A percentile compares a stretch with the other conserved stretches of the same genome.
Evolutionary conservation across 192 early-diverging fungal genomes (phyloP).

Genomic region (Lobosporangium transversale): DNA sequence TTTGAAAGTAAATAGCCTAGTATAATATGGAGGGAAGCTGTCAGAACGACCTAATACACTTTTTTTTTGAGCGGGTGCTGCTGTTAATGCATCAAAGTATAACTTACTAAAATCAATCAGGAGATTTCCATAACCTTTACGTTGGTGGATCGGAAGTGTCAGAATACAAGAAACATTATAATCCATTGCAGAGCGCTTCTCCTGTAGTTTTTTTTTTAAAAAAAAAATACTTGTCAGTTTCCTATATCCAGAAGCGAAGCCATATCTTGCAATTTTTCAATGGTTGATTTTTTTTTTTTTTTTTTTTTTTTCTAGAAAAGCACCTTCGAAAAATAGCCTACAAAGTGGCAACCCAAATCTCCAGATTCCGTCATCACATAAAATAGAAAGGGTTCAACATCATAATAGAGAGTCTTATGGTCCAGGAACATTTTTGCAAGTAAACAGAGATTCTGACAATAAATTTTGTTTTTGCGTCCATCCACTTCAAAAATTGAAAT

Average conservation of each 20-base stretch:
- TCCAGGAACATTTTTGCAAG: slow-evolving; percentile 97
- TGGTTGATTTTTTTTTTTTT: too few relatives aligned
- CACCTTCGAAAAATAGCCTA: slow-evolving; percentile 97
- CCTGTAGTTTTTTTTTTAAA: too few relatives aligned
- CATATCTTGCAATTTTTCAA: too few relatives aligned
- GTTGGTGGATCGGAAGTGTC: slow-evolving; percentile 86
- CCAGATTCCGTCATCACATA: slow-evolving; percentile 93
- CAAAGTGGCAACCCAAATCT: slow-evolving; percentile 82
- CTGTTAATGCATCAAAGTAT: too few relatives aligned
- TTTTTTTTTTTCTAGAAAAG: too few relatives aligned
- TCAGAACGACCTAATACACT: too few relatives aligned
- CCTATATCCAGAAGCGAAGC: too few relatives aligned
- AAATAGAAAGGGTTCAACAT: slow-evolving; percentile 97
- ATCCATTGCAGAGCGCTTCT: slow-evolving; percentile 83
- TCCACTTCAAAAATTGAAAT: slow-evolving; percentile 96
- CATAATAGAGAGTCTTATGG: slow-evolving; percentile 97
- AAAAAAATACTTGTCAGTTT: too few relatives aligned
- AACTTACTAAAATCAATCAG: slow-evolving; percentile 89
- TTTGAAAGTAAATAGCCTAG: slow-evolving; percentile 83
- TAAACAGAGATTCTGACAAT: slow-evolving; percentile 97
- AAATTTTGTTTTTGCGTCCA: slow-evolving; percentile 96
- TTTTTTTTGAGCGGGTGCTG: too few relatives aligned
- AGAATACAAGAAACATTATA: slow-evolving; percentile 97
- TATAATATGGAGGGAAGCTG: neutral
- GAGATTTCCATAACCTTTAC: slow-evolving; percentile 92